Conservation (phyloP, 768 basidiomycete genomes). For the Russula virescens region DNA sequence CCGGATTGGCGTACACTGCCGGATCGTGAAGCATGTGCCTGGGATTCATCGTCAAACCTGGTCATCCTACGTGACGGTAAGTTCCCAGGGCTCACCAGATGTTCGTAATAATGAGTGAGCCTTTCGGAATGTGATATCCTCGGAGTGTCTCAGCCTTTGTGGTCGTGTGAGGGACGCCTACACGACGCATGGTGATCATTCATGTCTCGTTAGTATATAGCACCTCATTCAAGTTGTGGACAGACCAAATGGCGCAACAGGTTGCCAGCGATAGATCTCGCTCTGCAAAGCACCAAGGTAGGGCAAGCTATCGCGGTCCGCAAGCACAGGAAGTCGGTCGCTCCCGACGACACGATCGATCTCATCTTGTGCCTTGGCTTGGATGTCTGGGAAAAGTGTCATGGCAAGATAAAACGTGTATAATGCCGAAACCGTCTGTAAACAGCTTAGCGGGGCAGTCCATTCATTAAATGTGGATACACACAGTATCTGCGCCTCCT, state of each 20-base stretch:
- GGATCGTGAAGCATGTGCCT: slow-evolving; percentile 30
- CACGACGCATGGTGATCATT: background rate
- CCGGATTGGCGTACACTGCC: slow-evolving; percentile 25
- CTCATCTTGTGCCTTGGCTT: slow-evolving; percentile 23
- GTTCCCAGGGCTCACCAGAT: slow-evolving; percentile 27
- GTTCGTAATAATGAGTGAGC: slow-evolving; percentile 33
- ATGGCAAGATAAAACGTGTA: slow-evolving; percentile 22
- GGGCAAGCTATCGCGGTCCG: slow-evolving; percentile 21
- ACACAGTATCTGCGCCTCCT: slow-evolving; percentile 23
- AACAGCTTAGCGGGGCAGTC: background rate
- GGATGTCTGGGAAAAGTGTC: slow-evolving; percentile 22
- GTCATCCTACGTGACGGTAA: background rate
- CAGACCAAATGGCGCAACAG: slow-evolving; percentile 14
- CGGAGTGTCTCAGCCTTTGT: background rate
- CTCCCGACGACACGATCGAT: slow-evolving; percentile 23
- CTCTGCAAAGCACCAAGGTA: slow-evolving; percentile 21
- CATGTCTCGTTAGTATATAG: background rate
- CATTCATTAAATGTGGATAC: background rate
- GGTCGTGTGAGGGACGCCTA: slow-evolving; percentile 5
- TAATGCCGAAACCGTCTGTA: slow-evolving; percentile 14
- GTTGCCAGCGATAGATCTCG: slow-evolving; percentile 24
- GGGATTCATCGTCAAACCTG: background rate
- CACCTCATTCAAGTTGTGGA: background rate
- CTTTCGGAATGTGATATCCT: slow-evolving; percentile 31
- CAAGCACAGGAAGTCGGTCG: slow-evolving; percentile 19